Conservation (phyloP, 345 rosid genomes). For the Trapa bicornis region DNA sequence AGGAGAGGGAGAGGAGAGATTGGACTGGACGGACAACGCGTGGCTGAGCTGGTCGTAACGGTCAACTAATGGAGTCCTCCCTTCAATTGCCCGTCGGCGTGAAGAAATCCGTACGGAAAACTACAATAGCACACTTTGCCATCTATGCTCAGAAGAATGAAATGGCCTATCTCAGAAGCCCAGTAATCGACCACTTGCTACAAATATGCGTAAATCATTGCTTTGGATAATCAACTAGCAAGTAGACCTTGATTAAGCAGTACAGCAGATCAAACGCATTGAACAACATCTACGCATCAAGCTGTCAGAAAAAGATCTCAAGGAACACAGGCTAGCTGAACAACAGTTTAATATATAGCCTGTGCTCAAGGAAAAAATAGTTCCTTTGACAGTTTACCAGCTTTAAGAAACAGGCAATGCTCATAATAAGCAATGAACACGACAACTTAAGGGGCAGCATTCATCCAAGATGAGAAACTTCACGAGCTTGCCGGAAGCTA, state of each 20-base stretch:
- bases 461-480: no score
- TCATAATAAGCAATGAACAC: no score
- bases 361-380: not conserved
- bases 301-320: no score
- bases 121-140: not conserved
- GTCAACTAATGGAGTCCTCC: constrained; percentile 1
- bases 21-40: not conserved
- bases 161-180: not conserved
- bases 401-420: not conserved
- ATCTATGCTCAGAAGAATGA: no score
- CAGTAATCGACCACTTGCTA: not conserved
- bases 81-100: not conserved
- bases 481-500: not conserved
- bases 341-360: not conserved
- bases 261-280: not conserved
- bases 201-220: not conserved
- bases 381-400: not conserved
- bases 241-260: not conserved
- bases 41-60: not conserved
- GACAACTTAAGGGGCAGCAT: no score
- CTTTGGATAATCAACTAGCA: not conserved
- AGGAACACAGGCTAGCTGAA: no score
- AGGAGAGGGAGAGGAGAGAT: not conserved
- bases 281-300: no score
- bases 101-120: no score